Evolutionary conservation across 2,329 filamentous ascomycete genomes (phyloP).

Genomic region (Exophiala sp.): DNA sequence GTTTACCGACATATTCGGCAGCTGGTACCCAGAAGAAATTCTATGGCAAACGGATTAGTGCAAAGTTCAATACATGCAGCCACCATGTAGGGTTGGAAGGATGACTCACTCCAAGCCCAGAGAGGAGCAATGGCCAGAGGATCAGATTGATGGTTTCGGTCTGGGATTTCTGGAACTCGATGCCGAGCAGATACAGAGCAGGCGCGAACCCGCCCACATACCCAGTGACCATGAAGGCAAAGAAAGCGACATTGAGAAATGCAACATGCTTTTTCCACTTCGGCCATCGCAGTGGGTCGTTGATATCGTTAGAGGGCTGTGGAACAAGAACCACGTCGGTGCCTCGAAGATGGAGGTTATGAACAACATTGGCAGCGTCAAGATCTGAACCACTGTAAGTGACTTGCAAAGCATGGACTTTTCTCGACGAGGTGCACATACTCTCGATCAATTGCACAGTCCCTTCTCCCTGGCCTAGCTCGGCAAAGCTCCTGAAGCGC

Average conservation of each 20-base stretch:
- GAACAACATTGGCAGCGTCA: neutral
- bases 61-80: neutral
- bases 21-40: constrained; percentile 12
- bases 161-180: constrained; percentile 3
- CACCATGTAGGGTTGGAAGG: neutral
- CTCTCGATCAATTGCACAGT: constrained; percentile 6
- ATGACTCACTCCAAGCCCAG: constrained; percentile 4
- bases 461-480: constrained; percentile 8
- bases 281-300: constrained; percentile 30
- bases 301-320: constrained; percentile 28
- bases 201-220: constrained; percentile 8
- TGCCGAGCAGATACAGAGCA: constrained; percentile 1
- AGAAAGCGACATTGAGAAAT: constrained; percentile 1
- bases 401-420: too few relatives aligned
- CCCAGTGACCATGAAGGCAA: constrained; percentile 5
- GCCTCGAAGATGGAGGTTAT: constrained; percentile 1
- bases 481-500: constrained; percentile 8
- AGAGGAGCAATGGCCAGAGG: constrained; percentile 1
- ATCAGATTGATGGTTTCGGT: neutral
- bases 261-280: constrained; percentile 10
- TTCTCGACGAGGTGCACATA: neutral
- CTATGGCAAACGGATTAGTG: neutral
- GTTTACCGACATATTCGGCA: constrained; percentile 36
- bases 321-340: constrained; percentile 30
- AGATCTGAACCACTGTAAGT: too few relatives aligned